Base-by-base conservation (phyloP, 306 rosid genomes). In the Inga laurina region DNA sequence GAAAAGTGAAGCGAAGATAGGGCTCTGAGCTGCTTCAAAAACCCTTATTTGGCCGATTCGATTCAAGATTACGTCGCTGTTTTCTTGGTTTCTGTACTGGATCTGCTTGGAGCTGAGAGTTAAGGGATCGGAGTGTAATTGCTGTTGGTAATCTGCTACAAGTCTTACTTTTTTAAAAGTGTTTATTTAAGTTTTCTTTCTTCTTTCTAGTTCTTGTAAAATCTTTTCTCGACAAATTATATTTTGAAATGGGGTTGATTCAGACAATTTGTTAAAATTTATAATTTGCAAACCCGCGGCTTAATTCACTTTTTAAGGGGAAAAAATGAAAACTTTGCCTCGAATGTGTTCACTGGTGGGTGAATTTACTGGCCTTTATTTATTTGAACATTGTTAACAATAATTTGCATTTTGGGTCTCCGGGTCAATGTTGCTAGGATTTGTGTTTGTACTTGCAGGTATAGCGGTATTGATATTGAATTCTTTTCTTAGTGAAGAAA, bases 31-130 rank as follows among this genome's bases (percentile, higher is more conserved):
- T 52, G 66, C 67, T 75, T 76, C 37, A 2, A 21, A 76, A 57
- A 56, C 69, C 79, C 52, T 76, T 35, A 21, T 13, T 75, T 49
- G 11, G 27, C 22, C 48, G 68, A 76, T 76, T 76, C 69, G 79
- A 76, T 76, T 51, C 32, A 62, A 74, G 32, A 52, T 32, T 74
- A 9, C 66, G 46, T 49, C 48, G 51, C 37, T 30, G 68, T 34
- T 75, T 34, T 19, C 34, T 10, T n/a, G 69, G 79, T 7, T 35
- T 12, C 51, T 57, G 11, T 52, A 19, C 67, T 54, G 35, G 79
- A 76, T 76, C 69, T 24, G 69, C 35, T 39, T 11, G 34, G 18
- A 45, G 10, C 10, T 75, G 49, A 13, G 67, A 54, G 79, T 15
- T 39, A 10, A 75, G 79, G 67, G 69, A 75, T 75, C 68, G 24